Evolutionary conservation across 1,284 basidiomycete species (phyloP), one percentile per base, ranked within the genome.

Genomic region (Wallemia mellicola): DNA sequence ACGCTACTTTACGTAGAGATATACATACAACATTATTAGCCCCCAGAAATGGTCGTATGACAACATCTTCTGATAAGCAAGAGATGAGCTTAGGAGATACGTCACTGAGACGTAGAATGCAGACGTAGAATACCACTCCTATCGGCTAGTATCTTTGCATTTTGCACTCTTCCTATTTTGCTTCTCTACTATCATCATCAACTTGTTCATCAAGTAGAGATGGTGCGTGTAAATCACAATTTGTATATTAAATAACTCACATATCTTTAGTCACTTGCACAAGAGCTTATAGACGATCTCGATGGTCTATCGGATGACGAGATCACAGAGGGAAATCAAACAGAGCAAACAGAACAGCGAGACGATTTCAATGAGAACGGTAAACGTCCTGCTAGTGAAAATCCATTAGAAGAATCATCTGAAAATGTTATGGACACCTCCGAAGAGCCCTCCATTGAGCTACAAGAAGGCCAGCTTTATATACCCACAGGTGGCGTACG

Each of bases 401-500:
- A 61, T 60, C 27, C 64, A 62, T 15, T 64, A 65, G 27, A 73
- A 72, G 9, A 73, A 66, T 14, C 72, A 70, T 1, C 73, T 68
- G 0, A 71, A 72, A 27, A 70, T 70, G 25, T n/a, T n/a, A n/a
- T n/a, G n/a, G n/a, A n/a, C n/a, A n/a, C n/a, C n/a, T n/a, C n/a
- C n/a, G n/a, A n/a, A n/a, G n/a, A n/a, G n/a, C n/a, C n/a, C 57
- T 65, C 69, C 59, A 67, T 68, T 0, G 63, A 62, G 27, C 64
- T 63, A 33, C 66, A 66, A 11, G 65, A 65, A 9, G 77, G 77
- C 2, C 75, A 83, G n/a, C n/a, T 60, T n/a, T 33, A 59, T 33
- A 80, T 95, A 0, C 77, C 91, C 0, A 81, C 86, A 64, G 91
- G 89, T 2, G 92, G 92, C 2, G 75, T 92, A 1, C 79, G 79